Base-by-base conservation (phyloP, 1,139 yeast genomes). In the Protomyces arabidopsidicola region DNA sequence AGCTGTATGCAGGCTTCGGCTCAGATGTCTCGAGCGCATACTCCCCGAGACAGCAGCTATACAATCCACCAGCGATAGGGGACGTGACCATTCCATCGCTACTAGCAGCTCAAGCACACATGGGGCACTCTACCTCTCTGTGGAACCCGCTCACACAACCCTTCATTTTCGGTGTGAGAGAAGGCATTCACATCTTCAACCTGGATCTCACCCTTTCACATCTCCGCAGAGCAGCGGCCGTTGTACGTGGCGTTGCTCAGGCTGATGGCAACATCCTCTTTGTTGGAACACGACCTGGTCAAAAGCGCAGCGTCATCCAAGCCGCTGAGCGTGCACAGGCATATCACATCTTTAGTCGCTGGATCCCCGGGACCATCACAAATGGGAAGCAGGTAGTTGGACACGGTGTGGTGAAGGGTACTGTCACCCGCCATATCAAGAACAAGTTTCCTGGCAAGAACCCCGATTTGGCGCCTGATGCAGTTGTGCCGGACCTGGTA, bases 361-460 rank as follows among this genome's bases (percentile, higher is more conserved):
- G 98, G 98, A 84, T 89, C 65, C 97, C 98, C 1, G 98, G 98
- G 69, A 88, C 96, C 31, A 81, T 93, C 69, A 90, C 98, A 58
- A 93, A 93, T 76, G 85, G 90, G 65, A 79, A 85, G 45, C 88
- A 86, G 73, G 87, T 89, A 48, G 84, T 93, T 14, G 77, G 77
- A 45, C 82, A 79, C 24, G 88, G 85, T 70, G 73, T 75, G 55
- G 85, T 57, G 84, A 95, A 3, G 81, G 80, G 55, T 81, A 90
- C 68, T 77, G 75, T 67, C 18, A 54, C 58, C 12, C 38, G 52
- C 38, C 60, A 60, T 31, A 24, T 24, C 31, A 48, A 53, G 3
- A 53, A 61, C 52, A 64, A 50, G 36, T 36, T 18, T 22, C 64
- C 55, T 14, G 16, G 65, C 22, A 24, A 48, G 75, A 45, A 72